These are phyloP conservation scores for Cryptosporidium felis DNA, from an alignment of 169 alveolate species.

Conservation along the genomic window DNA sequence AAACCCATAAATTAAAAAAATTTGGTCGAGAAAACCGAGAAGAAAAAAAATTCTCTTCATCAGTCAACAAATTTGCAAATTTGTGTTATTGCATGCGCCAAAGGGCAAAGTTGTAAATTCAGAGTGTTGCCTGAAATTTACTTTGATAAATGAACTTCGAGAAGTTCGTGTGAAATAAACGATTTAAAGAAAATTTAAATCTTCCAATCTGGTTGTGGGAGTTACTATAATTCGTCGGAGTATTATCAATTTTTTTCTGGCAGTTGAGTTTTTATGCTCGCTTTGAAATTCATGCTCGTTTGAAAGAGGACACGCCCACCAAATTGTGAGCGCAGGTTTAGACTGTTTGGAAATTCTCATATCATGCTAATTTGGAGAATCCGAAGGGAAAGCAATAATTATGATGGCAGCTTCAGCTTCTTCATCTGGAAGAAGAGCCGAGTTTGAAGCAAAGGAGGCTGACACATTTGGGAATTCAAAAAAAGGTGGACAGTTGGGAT, in stretches of 20 bases:
- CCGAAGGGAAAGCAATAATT: background rate
- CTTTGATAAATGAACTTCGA: background rate
- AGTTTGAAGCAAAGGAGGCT: constrained; percentile 28
- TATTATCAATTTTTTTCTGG: too few species aligned
- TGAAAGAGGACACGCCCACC: constrained; percentile 72
- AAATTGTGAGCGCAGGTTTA: constrained; percentile 44
- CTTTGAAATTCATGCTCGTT: constrained; percentile 64
- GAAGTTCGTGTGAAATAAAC: background rate
- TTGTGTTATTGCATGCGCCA: constrained; percentile 64
- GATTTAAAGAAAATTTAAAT: background rate
- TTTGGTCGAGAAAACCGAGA: too few species aligned
- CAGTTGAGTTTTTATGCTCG: constrained; percentile 60
- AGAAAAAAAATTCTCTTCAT: too few species aligned
- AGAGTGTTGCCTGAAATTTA: background rate
- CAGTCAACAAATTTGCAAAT: constrained; percentile 18
- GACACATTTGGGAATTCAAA: constrained; percentile 9
- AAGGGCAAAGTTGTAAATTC: background rate
- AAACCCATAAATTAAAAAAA: background rate
- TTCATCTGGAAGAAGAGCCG: constrained; percentile 18
- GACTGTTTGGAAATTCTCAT: constrained; percentile 33
- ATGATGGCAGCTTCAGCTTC: constrained; percentile 35
- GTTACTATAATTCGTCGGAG: too few species aligned
- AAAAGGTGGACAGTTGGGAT: background rate
- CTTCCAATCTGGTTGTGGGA: too few species aligned
- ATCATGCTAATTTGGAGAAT: constrained; percentile 10